These are phyloP conservation scores for Hansfordia pulvinata DNA, from an alignment of 2,329 filamentous ascomycete genomes.

Conservation along the genomic window DNA sequence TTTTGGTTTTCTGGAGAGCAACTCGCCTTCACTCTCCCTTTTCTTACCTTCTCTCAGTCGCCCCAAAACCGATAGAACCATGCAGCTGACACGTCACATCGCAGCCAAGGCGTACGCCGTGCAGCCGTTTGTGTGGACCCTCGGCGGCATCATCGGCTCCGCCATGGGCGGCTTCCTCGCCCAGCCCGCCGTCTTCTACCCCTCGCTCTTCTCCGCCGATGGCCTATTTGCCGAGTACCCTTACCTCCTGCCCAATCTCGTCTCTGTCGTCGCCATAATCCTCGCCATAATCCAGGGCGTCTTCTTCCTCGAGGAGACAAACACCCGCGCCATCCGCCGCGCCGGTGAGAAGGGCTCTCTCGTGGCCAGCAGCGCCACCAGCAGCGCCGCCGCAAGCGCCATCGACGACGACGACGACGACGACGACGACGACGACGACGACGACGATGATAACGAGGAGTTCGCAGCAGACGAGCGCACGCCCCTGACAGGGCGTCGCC, in stretches of 20 bases:
- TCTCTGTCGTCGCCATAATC: constrained; percentile 45
- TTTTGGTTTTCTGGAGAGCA: no score
- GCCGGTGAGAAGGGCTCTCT: neutral
- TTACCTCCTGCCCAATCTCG: constrained; percentile 56
- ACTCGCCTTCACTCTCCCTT: no score
- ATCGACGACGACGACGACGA: constrained; percentile 2
- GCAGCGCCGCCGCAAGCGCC: no score
- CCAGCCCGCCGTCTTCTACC: constrained; percentile 20
- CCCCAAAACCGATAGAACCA: neutral
- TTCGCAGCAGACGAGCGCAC: constrained; percentile 14
- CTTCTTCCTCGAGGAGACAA: constrained; percentile 40
- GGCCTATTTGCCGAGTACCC: constrained; percentile 47
- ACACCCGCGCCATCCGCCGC: constrained; percentile 10
- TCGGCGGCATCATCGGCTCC: constrained; percentile 21
- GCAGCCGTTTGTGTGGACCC: constrained; percentile 22
- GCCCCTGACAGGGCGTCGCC: constrained; percentile 11
- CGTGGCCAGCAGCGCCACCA: no score
- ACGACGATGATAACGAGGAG: constrained; percentile 13
- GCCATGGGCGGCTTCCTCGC: constrained; percentile 23
- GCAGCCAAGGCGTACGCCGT: constrained; percentile 19
- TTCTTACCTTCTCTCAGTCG: neutral
- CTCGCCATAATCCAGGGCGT: constrained; percentile 49
- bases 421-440: constrained; percentile 9
- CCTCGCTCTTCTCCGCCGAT: constrained; percentile 20
- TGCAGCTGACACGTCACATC: no score